These are phyloP conservation scores for Ogataea pilisensis DNA, from an alignment of 805 yeast genomes.

Conservation along the genomic window DNA sequence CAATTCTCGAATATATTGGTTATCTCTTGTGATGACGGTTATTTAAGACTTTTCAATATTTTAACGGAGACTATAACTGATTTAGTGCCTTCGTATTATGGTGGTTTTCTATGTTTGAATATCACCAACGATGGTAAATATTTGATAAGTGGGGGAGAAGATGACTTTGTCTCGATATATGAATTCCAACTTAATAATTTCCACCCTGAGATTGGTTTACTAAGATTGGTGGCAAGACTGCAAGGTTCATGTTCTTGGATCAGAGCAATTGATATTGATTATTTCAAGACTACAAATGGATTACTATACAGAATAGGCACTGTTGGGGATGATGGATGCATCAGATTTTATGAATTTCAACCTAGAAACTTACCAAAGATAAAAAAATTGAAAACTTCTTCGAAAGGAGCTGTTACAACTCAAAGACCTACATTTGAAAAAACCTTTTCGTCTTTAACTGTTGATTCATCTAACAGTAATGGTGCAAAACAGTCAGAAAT, in stretches of 20 bases:
- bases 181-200: slow-evolving; percentile 25
- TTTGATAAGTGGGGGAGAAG: slow-evolving; percentile 50
- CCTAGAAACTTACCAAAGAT: slow-evolving; percentile 39
- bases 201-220: slow-evolving; percentile 13
- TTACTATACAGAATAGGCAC: slow-evolving; percentile 45
- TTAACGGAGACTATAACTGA: slow-evolving; percentile 42
- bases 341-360: slow-evolving; percentile 51
- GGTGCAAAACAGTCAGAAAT: slow-evolving; percentile 5
- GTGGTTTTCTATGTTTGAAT: slow-evolving; percentile 50
- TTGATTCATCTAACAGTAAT: slow-evolving; percentile 10
- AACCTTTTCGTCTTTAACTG: slow-evolving; percentile 10
- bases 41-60: slow-evolving; percentile 52
- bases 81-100: slow-evolving; percentile 59
- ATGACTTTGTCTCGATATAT: slow-evolving; percentile 45
- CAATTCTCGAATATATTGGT: slow-evolving; percentile 36
- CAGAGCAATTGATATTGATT: slow-evolving; percentile 41
- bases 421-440: slow-evolving; percentile 10
- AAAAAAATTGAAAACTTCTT: slow-evolving; percentile 18
- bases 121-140: slow-evolving; percentile 48
- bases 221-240: slow-evolving; percentile 28
- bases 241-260: slow-evolving; percentile 55
- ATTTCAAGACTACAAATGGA: slow-evolving; percentile 28
- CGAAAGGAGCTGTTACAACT: slow-evolving; percentile 4
- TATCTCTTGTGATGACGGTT: slow-evolving; percentile 64
- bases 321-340: slow-evolving; percentile 52